Conservation (phyloP, 179 eudicot genomes). For the Patellifolia procumbens region DNA sequence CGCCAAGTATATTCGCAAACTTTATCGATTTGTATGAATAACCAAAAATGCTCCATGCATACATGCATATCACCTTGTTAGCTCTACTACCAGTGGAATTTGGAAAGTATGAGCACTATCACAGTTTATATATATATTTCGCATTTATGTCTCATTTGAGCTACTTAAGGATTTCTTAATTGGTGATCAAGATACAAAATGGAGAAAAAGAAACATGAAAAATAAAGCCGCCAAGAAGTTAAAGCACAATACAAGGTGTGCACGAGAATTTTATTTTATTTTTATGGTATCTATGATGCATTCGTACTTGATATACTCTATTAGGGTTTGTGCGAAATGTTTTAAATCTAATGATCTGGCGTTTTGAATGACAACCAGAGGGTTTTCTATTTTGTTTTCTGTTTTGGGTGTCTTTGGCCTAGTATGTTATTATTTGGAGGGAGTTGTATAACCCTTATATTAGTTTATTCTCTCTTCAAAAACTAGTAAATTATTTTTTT, state of each 20-base stretch:
- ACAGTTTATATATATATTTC: background rate
- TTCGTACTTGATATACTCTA: too few relatives aligned
- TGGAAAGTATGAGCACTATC: slow-evolving; percentile 1
- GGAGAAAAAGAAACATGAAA: background rate
- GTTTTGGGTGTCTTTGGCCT: too few relatives aligned
- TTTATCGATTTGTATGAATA: background rate
- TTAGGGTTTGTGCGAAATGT: too few relatives aligned
- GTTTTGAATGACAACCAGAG: too few relatives aligned
- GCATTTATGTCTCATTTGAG: background rate
- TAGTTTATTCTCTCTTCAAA: too few relatives aligned
- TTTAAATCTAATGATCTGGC: too few relatives aligned
- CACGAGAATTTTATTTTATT: background rate
- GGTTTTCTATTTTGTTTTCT: too few relatives aligned
- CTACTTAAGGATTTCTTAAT: background rate
- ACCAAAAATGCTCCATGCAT: background rate
- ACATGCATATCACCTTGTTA: background rate
- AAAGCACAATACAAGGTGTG: background rate
- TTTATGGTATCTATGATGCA: too few relatives aligned
- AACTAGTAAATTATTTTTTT: too few relatives aligned
- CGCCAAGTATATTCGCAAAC: background rate
- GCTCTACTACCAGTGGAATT: background rate
- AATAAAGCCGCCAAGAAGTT: background rate
- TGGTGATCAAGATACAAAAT: background rate
- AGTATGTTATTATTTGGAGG: too few relatives aligned
- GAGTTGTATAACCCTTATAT: too few relatives aligned